Evolutionary conservation across 2,329 filamentous ascomycete species (phyloP).

Genomic region (Aspergillus alliaceus): DNA sequence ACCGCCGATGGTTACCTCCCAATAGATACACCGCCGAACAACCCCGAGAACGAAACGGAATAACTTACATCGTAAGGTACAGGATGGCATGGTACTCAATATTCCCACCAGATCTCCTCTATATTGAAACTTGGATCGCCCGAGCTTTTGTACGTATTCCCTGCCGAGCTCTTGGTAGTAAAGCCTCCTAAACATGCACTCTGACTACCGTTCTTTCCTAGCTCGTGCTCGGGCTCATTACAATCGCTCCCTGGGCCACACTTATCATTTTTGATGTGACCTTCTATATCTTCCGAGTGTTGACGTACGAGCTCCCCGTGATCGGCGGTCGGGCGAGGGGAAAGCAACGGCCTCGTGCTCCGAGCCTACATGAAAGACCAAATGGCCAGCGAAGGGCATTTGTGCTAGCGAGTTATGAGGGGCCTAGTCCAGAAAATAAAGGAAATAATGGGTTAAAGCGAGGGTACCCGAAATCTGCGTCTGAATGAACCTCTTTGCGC

Average conservation of each 20-base stretch:
- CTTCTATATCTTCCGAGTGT: slow-evolving; percentile 60
- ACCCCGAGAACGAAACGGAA: neutral
- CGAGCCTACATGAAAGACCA: slow-evolving; percentile 60
- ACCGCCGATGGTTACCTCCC: neutral
- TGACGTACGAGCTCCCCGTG: slow-evolving; percentile 59
- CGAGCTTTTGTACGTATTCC: slow-evolving; percentile 58
- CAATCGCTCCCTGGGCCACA: slow-evolving; percentile 62
- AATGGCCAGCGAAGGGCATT: slow-evolving; percentile 43
- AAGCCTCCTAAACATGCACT: neutral
- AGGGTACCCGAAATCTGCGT: neutral
- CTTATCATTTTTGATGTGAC: slow-evolving; percentile 64
- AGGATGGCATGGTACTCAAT: slow-evolving; percentile 66
- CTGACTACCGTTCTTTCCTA: slow-evolving; percentile 27
- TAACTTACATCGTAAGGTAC: neutral
- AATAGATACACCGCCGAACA: neutral
- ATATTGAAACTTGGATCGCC: slow-evolving; percentile 62
- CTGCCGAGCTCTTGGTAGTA: neutral
- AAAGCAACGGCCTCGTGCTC: slow-evolving; percentile 59
- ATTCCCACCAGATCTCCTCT: slow-evolving; percentile 58
- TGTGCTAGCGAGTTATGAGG: slow-evolving; percentile 26
- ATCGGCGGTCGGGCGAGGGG: slow-evolving; percentile 63
- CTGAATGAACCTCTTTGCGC: neutral
- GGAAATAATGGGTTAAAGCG: slow-evolving; percentile 9
- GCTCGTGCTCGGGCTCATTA: slow-evolving; percentile 61
- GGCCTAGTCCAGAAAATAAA: slow-evolving; percentile 4